Percentiles rank a stretch among this genome's conserved stretches.
Conservation (phyloP, 2,329 filamentous ascomycete species). For the Sporothrix curviconia region DNA sequence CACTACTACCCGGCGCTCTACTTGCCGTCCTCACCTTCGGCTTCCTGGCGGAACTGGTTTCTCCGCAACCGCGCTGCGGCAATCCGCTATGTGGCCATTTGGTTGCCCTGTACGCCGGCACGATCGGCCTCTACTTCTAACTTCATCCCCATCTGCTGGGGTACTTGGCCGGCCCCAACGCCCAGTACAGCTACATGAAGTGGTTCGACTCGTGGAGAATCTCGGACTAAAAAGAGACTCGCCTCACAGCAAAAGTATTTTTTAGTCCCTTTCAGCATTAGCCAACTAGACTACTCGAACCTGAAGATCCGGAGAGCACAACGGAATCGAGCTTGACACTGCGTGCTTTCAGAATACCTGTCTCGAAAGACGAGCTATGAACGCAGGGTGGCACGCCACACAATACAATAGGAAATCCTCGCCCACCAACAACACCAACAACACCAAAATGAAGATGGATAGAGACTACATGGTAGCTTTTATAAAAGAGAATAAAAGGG, state of each 20-base stretch:
- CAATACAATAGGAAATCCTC: too few species aligned
- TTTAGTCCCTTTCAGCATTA: too few species aligned
- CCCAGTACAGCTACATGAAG: constrained; percentile 84
- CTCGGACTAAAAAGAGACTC: constrained; percentile 47
- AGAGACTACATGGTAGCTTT: constrained; percentile 6
- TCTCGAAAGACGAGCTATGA: too few species aligned
- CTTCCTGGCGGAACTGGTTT: constrained; percentile 81
- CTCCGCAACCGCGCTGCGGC: constrained; percentile 59
- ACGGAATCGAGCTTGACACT: too few species aligned
- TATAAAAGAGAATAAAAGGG: constrained; percentile 1
- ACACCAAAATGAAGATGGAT: constrained; percentile 6
- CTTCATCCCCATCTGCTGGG: constrained; percentile 93
- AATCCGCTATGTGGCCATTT: constrained; percentile 64
- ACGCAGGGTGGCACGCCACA: too few species aligned
- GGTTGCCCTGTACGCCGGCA: constrained; percentile 62
- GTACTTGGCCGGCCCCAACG: constrained; percentile 82
- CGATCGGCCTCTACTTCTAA: constrained; percentile 79
- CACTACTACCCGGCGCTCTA: constrained; percentile 99
- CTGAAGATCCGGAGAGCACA: too few species aligned
- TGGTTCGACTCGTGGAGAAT: constrained; percentile 89
- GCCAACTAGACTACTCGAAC: too few species aligned
- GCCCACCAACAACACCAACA: background rate
- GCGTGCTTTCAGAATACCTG: too few species aligned
- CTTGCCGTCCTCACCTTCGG: constrained; percentile 83
- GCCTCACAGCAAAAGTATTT: too few species aligned